Percentiles rank a stretch among this genome's conserved stretches.
phyloP scores from a whole-genome alignment of 2,329 filamentous ascomycete species.

The Fusarium foetens region DNA sequence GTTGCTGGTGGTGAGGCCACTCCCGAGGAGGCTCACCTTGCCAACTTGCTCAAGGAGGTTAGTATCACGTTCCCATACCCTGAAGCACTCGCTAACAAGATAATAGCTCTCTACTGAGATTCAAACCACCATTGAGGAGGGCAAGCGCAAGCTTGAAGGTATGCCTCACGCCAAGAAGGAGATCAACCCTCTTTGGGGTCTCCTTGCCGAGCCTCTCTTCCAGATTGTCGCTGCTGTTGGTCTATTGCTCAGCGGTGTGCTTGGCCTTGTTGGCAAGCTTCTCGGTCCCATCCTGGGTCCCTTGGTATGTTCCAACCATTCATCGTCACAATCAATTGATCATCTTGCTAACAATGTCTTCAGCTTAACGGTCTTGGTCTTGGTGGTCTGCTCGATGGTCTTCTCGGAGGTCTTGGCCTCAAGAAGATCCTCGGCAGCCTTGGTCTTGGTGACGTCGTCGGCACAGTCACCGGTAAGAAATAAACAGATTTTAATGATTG shows the following conservation, averaged over 20 bases:
- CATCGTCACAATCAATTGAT: not conserved
- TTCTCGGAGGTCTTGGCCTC: constrained; percentile 81
- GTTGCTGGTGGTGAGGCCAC: constrained; percentile 70
- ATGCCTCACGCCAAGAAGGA: constrained; percentile 97
- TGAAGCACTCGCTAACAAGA: constrained; percentile 24
- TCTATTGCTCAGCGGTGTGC: constrained; percentile 81
- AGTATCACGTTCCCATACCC: constrained; percentile 24
- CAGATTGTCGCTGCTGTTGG: constrained; percentile 94
- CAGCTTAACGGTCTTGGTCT: constrained; percentile 81
- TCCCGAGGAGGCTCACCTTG: constrained; percentile 85
- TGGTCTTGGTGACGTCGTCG: constrained; percentile 66
- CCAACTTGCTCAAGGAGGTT: constrained; percentile 83
- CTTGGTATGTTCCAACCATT: constrained; percentile 14
- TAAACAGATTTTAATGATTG: constrained; percentile 9
- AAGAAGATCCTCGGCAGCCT: constrained; percentile 79
- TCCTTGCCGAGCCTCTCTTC: constrained; percentile 86
- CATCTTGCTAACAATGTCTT: constrained; percentile 33
- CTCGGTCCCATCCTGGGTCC: constrained; percentile 50
- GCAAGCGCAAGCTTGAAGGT: constrained; percentile 87
- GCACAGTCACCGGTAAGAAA: constrained; percentile 53
- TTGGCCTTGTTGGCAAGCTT: constrained; percentile 84
- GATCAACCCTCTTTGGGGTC: constrained; percentile 87
- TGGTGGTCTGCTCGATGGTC: constrained; percentile 80
- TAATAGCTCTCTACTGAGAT: constrained; percentile 77
- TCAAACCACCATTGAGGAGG: constrained; percentile 83